Evolutionary conservation across 1,284 basidiomycete species (phyloP).

Genomic region (Puccinia horiana): DNA sequence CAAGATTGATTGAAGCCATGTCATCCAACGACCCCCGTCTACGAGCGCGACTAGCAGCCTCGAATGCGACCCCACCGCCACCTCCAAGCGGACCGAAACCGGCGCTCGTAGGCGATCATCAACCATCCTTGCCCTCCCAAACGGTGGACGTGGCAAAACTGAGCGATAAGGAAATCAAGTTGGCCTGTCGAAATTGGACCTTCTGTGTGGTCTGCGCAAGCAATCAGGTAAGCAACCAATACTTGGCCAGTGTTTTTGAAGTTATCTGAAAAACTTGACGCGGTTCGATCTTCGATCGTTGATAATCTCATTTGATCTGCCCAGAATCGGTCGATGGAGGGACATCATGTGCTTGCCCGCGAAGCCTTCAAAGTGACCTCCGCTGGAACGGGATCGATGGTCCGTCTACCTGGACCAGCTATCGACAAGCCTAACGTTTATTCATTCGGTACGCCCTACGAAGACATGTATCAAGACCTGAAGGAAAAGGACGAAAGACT

Average conservation of each 20-base stretch:
- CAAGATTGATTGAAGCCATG: background rate
- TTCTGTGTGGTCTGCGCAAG: slow-evolving; percentile 59
- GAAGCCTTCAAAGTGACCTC: slow-evolving; percentile 89
- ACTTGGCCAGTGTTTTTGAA: no score
- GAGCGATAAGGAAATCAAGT: slow-evolving; percentile 28
- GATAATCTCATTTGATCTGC: background rate
- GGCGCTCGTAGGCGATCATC: no score
- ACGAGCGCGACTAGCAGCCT: slow-evolving; percentile 22
- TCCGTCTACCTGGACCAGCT: slow-evolving; percentile 89
- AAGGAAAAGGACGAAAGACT: slow-evolving; percentile 78
- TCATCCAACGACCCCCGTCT: slow-evolving; percentile 28
- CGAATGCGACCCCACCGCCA: slow-evolving; percentile 1
- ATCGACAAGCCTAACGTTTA: slow-evolving; percentile 99
- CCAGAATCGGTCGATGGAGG: slow-evolving; percentile 99
- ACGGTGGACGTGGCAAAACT: background rate
- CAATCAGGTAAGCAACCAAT: slow-evolving; percentile 51
- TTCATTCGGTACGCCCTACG: slow-evolving; percentile 96
- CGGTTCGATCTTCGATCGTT: background rate
- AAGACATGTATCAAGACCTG: slow-evolving; percentile 92
- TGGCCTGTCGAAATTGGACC: slow-evolving; percentile 32
- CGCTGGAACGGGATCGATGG: slow-evolving; percentile 93
- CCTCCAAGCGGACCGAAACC: background rate
- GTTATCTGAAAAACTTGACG: no score
- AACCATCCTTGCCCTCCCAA: background rate
- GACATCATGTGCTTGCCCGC: slow-evolving; percentile 86